phyloP scores from a whole-genome alignment of 352 stramenopile genomes.

The Globisporangium acanthophoron region DNA sequence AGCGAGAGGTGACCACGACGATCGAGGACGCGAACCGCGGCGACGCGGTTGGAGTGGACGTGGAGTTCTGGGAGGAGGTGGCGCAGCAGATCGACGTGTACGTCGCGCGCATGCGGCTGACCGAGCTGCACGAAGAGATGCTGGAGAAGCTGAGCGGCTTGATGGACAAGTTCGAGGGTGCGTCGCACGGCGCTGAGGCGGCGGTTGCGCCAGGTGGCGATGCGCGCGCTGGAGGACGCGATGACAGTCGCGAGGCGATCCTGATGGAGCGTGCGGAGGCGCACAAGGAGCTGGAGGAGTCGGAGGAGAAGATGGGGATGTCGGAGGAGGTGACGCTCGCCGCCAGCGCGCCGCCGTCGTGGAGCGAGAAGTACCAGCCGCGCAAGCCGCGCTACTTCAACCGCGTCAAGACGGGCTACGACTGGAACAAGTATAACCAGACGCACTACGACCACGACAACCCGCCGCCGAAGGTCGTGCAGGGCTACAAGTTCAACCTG shows the following conservation, averaged over 20 bases:
- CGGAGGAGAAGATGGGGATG: slow-evolving; percentile 78
- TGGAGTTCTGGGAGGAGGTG: slow-evolving; percentile 93
- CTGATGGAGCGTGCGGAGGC: slow-evolving; percentile 62
- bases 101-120: slow-evolving; percentile 83
- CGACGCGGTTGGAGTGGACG: slow-evolving; percentile 70
- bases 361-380: slow-evolving; percentile 97
- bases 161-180: slow-evolving; percentile 35
- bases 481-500: slow-evolving; percentile 99
- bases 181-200: too few species aligned
- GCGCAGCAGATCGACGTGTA: slow-evolving; percentile 91
- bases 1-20: slow-evolving; percentile 60
- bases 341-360: slow-evolving; percentile 64
- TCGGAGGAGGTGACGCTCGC: slow-evolving; percentile 88
- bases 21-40: slow-evolving; percentile 55
- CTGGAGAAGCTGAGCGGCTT: slow-evolving; percentile 87
- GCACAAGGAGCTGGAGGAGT: slow-evolving; percentile 59
- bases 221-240: slow-evolving; percentile 18
- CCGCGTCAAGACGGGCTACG: slow-evolving; percentile 98
- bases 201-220: background rate
- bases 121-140: slow-evolving; percentile 92
- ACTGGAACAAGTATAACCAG: slow-evolving; percentile 99
- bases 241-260: slow-evolving; percentile 59
- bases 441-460: slow-evolving; percentile 99
- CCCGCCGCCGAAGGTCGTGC: slow-evolving; percentile 98
- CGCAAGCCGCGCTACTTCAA: slow-evolving; percentile 99